Base-by-base conservation (phyloP, 805 yeast species). In the Jamesozyma lodderae region DNA sequence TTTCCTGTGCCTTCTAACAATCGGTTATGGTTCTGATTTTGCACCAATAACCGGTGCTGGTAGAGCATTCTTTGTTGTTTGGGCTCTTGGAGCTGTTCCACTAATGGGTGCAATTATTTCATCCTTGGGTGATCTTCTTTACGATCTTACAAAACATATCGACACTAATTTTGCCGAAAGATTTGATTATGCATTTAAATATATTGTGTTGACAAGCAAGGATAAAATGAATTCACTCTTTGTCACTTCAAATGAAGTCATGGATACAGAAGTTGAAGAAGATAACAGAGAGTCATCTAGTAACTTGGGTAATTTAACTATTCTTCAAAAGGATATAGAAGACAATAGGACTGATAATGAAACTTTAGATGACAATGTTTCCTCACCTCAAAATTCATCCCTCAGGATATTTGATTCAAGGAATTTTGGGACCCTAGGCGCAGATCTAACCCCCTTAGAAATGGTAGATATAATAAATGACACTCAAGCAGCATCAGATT, bases 11-110 rank as follows among this genome's bases (percentile, higher is more conserved):
- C 69, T 87, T 37, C 60, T 85, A 6, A 83, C 95, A 0, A 81
- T 87, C 40, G 95, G 95, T 1, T 85, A 82, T 58, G 96, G 95
- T 22, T 95, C 95, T 23, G 87, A 79, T 52, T 77, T 66, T 47
- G 66, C 75, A 1, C 94, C 95, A 1, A 40, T 35, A 1, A 59
- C 78, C 0, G 60, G 77, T 1, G 79, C 81, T 5, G 94, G 94
- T 1, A 62, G 81, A 30, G 72, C 80, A 1, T 75, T 85, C 47
- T 86, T 86, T 49, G 75, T 83, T 6, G 60, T 76, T 8, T 87
- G 95, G 95, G 81, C 87, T 0, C 55, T 87, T 16, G 64, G 77
- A 6, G 94, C 95, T 0, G 79, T 87, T 17, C 96, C 96, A 1
- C 65, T 85, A 36, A 85, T 86, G 94, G 82, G 95, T 2, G 78